A percentile compares a stretch with the other conserved stretches of the same genome.
phyloP scores from a whole-genome alignment of 768 basidiomycete species.

The Kwoniella shandongensis region DNA sequence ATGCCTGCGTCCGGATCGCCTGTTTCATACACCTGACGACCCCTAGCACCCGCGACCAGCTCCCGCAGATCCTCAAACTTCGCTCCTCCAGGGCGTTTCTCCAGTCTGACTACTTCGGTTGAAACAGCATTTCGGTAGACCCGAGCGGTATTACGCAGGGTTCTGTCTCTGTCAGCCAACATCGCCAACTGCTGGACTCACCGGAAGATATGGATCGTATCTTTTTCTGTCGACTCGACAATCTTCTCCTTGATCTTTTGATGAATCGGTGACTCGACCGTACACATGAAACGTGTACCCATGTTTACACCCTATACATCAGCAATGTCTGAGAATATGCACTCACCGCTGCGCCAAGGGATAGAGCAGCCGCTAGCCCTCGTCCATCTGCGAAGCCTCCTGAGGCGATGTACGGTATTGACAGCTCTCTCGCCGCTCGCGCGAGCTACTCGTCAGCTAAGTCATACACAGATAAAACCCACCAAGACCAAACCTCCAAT shows the following conservation, averaged over 20 bases:
- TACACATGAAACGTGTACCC: constrained; percentile 91
- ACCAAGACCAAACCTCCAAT: constrained; percentile 84
- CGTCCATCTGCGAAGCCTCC: constrained; percentile 86
- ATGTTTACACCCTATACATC: constrained; percentile 74
- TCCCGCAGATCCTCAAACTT: constrained; percentile 83
- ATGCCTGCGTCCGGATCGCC: constrained; percentile 87
- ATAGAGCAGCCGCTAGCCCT: constrained; percentile 76
- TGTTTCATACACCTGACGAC: constrained; percentile 59
- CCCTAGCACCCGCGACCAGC: constrained; percentile 55
- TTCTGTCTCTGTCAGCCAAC: constrained; percentile 5
- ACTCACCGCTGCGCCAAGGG: constrained; percentile 74
- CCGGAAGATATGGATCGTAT: constrained; percentile 84
- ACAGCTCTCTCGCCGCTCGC: constrained; percentile 77
- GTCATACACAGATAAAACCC: constrained; percentile 20
- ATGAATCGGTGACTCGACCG: constrained; percentile 84
- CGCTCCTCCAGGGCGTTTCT: constrained; percentile 75
- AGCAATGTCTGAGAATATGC: neutral
- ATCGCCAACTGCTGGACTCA: constrained; percentile 12
- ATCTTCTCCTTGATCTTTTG: constrained; percentile 87
- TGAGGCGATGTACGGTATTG: constrained; percentile 82
- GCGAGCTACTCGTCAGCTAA: constrained; percentile 64
- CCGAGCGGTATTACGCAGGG: constrained; percentile 38
- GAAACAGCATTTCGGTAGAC: constrained; percentile 67
- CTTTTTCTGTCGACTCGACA: constrained; percentile 74
- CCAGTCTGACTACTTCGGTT: constrained; percentile 78